Conservation (phyloP, 2,329 filamentous ascomycete species). For the Aureobasidium zeae region DNA sequence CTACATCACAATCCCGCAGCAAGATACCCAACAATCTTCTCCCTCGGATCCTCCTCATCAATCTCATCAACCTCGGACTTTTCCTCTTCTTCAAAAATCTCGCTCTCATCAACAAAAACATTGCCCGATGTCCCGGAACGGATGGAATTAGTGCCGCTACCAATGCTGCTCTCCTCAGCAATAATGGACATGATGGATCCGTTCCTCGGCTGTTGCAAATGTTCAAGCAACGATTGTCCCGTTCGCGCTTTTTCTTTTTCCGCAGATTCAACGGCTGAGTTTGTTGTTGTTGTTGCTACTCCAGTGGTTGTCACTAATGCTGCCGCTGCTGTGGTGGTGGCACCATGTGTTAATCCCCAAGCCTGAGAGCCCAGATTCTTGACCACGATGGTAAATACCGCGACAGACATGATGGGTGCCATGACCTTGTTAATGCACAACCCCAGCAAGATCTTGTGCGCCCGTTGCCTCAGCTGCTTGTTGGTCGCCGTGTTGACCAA, state of each 20-base stretch:
- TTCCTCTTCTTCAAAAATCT: neutral
- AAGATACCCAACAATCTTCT: conserved; percentile 12
- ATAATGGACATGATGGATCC: conserved; percentile 9
- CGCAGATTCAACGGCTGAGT: neutral
- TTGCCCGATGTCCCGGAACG: neutral
- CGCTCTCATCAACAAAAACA: neutral
- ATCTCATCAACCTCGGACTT: conserved; percentile 14
- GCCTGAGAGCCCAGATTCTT: conserved; percentile 22
- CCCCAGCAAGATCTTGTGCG: conserved; percentile 21
- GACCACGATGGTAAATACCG: conserved; percentile 22
- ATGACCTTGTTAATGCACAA: conserved; percentile 21
- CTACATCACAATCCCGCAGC: conserved; percentile 4
- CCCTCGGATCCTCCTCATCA: conserved; percentile 2
- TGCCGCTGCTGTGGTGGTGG: neutral
- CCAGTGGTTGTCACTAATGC: too few relatives aligned
- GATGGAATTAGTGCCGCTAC: neutral
- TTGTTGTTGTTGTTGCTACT: too few relatives aligned
- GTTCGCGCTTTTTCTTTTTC: neutral
- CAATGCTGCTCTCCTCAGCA: conserved; percentile 7
- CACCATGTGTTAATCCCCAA: conserved; percentile 12
- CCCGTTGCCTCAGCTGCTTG: conserved; percentile 18
- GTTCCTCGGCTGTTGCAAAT: neutral
- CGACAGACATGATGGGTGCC: conserved; percentile 19
- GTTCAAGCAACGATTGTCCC: neutral
- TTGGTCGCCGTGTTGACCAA: conserved; percentile 18